A percentile compares a stretch with the other conserved stretches of the same genome.
Evolutionary conservation across 2,329 filamentous ascomycete species (phyloP).

Genomic region (Claviceps purpurea): DNA sequence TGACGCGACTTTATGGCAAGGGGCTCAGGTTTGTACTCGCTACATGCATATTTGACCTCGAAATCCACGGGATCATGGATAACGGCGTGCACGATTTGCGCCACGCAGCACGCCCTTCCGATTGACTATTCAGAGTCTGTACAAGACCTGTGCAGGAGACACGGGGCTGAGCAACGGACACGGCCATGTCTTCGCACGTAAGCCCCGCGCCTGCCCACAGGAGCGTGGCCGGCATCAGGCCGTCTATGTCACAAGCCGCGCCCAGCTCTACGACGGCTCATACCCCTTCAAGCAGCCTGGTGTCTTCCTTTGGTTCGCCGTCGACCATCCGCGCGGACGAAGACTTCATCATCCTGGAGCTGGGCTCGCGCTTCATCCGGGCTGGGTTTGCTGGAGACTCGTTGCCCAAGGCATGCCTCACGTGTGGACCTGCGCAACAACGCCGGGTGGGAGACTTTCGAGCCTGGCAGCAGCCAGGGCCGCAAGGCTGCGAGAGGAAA

Average conservation of each 20-base stretch:
- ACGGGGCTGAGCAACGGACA: neutral
- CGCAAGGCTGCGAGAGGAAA: constrained; percentile 27
- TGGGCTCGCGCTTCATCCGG: constrained; percentile 66
- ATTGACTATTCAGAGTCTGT: too few relatives aligned
- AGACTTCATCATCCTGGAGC: constrained; percentile 69
- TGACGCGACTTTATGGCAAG: constrained; percentile 6
- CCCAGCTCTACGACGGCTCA: constrained; percentile 36
- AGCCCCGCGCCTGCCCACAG: constrained; percentile 40
- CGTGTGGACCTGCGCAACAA: constrained; percentile 63
- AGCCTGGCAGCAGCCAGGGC: constrained; percentile 45
- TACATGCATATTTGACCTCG: neutral
- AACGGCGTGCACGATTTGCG: too few relatives aligned
- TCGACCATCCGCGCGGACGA: constrained; percentile 61
- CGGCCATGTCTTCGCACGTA: constrained; percentile 30
- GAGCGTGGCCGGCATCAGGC: constrained; percentile 43
- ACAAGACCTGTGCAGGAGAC: neutral
- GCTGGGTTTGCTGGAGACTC: constrained; percentile 81
- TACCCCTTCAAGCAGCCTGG: constrained; percentile 43
- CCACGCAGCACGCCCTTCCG: too few relatives aligned
- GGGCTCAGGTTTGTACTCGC: neutral
- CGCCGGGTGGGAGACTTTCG: constrained; percentile 72
- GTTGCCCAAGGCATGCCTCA: constrained; percentile 54
- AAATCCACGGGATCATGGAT: too few relatives aligned
- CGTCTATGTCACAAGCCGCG: constrained; percentile 22
- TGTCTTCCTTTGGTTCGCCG: constrained; percentile 44